phyloP scores from a whole-genome alignment of 176 grass and related monocot species.

The Bothriochloa decipiens region DNA sequence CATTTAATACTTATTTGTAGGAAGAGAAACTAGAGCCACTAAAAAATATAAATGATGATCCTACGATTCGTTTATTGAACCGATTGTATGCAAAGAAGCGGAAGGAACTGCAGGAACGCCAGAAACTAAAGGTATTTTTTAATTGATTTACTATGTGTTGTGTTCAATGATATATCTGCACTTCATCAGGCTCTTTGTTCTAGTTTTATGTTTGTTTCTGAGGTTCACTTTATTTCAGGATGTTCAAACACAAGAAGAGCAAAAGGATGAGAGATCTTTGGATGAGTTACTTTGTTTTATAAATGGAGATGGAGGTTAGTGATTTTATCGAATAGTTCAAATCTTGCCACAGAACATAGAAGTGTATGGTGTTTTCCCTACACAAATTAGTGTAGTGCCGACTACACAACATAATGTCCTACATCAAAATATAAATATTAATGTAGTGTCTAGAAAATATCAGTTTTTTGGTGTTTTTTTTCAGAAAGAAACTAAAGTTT shows the following conservation, averaged over 20 bases:
- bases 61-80: conserved; percentile 92
- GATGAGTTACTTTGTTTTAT: conserved; percentile 98
- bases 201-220: conserved; percentile 36
- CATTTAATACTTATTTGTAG: conserved; percentile 45
- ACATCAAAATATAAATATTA: neutral
- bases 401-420: neutral
- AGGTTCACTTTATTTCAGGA: conserved; percentile 68
- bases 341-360: neutral
- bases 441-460: neutral
- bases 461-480: neutral
- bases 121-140: conserved; percentile 82
- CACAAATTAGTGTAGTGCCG: neutral
- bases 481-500: neutral
- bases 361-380: neutral
- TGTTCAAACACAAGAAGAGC: conserved; percentile 77
- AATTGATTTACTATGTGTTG: neutral
- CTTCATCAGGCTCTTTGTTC: neutral
- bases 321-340: conserved; percentile 19
- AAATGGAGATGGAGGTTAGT: conserved; percentile 95
- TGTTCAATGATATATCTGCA: conserved; percentile 19
- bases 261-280: conserved; percentile 90
- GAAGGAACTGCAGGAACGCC: conserved; percentile 93
- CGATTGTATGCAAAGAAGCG: conserved; percentile 98
- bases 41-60: conserved; percentile 96
- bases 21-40: conserved; percentile 99